Base-by-base conservation (phyloP, 2,329 filamentous ascomycete species). In the Trichoderma aggressivum region DNA sequence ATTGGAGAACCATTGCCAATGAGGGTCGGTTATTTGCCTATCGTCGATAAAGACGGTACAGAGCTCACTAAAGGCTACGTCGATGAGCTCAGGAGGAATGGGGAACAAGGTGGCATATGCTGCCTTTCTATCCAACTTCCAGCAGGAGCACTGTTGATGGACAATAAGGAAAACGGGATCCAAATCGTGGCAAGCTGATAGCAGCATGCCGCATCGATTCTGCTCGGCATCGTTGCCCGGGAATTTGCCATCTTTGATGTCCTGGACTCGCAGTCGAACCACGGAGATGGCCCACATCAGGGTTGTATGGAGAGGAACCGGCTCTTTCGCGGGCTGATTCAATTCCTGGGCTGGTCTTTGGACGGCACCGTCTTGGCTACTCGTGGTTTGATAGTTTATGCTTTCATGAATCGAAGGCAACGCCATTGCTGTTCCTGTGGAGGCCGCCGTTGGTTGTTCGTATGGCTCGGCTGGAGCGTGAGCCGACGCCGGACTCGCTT, bases 101-200 rank as follows among this genome's bases (percentile, higher is more conserved):
- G 62, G 36, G 16, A 24, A 10, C 21, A 81, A 74, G 7, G 74
- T n/a, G 6, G 34, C 74, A 59, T 82, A 77, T 1, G 80, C 78
- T 14, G 84, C 76, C 3, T 83, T 72, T 14, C 64, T 75, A 21
- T 82, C 77, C 3, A 80, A 70, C 4, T 84, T 85, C 85, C 86
- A 88, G 24, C 86, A 76, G 76, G 89, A 92, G 77, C 88, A 90
- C 2, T 91, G 72, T 76, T 92, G 90, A 76, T 92, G 91, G 14
- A 92, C 77, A 7, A 86, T 82, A 63, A 94, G 75, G 76, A 91
- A 94, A 76, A 92, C 88, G 60, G 82, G 73, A 77, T 94, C 92
- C 5, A 84, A 78, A 0, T 77, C 75, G 2, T 73, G 56, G 73
- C 89, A 91, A 1, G 91, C 91, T 28, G 87, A 81, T 30, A 74